A percentile compares a stretch with the other conserved stretches of the same genome.
Conservation (phyloP, 495 filamentous ascomycete genomes). For the Astrothelium macrocarpum region DNA sequence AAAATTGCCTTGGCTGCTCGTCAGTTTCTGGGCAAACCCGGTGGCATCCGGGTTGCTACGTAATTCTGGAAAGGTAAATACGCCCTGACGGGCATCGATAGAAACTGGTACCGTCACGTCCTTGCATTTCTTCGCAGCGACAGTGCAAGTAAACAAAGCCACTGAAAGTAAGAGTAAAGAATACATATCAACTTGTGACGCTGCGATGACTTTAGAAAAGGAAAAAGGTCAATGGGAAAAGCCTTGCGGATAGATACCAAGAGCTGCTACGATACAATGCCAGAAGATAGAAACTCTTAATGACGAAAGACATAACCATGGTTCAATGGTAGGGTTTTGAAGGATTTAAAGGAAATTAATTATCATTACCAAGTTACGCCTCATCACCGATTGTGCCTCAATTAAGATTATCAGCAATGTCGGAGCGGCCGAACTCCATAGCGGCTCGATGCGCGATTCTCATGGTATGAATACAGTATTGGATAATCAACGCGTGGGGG, state of each 20-base stretch:
- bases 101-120: constrained; percentile 30
- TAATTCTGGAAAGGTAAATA: constrained; percentile 28
- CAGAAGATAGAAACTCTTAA: no score
- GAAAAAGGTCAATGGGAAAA: not conserved
- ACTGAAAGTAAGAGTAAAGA: not conserved
- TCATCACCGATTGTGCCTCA: not conserved
- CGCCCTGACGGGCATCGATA: constrained; percentile 28
- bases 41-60: constrained; percentile 32
- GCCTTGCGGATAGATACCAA: no score
- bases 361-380: no score
- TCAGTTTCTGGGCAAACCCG: constrained; percentile 24
- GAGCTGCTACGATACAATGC: no score
- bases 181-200: constrained; percentile 2
- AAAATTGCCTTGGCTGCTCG: constrained; percentile 26
- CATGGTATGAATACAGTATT: no score
- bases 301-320: no score
- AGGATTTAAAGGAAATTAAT: no score
- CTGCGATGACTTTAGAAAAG: not conserved
- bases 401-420: no score
- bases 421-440: no score
- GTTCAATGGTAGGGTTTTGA: no score
- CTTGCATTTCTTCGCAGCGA: constrained; percentile 27
- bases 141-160: constrained; percentile 10
- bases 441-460: not conserved
- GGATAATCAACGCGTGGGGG: not conserved